Evolutionary conservation across 495 filamentous ascomycete species (phyloP).

Genomic region (Xylaria cubensis): DNA sequence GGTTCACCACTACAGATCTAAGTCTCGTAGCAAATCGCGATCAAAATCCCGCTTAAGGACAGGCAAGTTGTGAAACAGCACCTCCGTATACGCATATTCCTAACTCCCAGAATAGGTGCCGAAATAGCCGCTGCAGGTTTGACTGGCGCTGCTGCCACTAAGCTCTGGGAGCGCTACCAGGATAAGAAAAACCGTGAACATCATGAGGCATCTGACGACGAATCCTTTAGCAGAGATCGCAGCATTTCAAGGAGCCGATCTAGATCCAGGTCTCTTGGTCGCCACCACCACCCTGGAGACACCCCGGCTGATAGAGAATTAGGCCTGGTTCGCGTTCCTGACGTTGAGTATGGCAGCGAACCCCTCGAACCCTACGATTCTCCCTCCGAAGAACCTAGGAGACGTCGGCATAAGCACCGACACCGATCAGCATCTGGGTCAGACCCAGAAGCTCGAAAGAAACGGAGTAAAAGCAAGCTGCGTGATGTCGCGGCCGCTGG

Average conservation of each 20-base stretch:
- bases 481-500: conserved; percentile 72
- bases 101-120: conserved; percentile 44
- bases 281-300: conserved; percentile 44
- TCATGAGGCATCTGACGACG: conserved; percentile 37
- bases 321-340: conserved; percentile 68
- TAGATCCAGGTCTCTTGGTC: conserved; percentile 55
- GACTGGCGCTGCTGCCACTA: conserved; percentile 78
- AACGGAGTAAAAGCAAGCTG: conserved; percentile 66
- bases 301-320: conserved; percentile 67
- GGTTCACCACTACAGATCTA: conserved; percentile 75
- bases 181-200: conserved; percentile 68
- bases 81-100: neutral
- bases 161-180: conserved; percentile 80
- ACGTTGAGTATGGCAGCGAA: conserved; percentile 52
- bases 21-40: conserved; percentile 49
- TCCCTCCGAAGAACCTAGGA: conserved; percentile 37
- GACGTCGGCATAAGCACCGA: conserved; percentile 28
- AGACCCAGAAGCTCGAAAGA: conserved; percentile 58
- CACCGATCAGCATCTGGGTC: conserved; percentile 48
- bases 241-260: conserved; percentile 55
- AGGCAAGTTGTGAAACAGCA: conserved; percentile 26
- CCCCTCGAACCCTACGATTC: conserved; percentile 51
- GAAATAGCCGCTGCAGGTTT: conserved; percentile 77
- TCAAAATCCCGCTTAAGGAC: conserved; percentile 65
- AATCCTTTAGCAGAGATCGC: conserved; percentile 42